These are phyloP conservation scores for Lentinula aciculospora DNA, from an alignment of 768 basidiomycete genomes.

Conservation along the genomic window DNA sequence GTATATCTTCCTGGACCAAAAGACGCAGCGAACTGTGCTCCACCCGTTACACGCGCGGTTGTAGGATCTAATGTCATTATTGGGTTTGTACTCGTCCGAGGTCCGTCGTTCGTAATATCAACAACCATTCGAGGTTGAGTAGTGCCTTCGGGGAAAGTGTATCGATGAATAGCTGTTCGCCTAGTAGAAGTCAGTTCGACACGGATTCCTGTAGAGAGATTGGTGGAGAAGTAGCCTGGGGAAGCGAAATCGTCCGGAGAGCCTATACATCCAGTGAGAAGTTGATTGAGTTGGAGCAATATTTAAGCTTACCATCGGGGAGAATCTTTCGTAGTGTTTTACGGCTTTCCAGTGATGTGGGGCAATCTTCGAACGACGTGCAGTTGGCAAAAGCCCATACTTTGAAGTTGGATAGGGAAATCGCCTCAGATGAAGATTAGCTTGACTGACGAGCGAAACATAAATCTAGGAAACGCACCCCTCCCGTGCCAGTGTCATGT, in stretches of 20 bases:
- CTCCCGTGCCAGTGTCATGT: slow-evolving; percentile 58
- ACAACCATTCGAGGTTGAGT: slow-evolving; percentile 46
- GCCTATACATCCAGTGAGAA: slow-evolving; percentile 31
- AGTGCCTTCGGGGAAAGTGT: slow-evolving; percentile 46
- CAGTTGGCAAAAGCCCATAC: slow-evolving; percentile 50
- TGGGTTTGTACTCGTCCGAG: slow-evolving; percentile 43
- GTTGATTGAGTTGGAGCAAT: too few relatives aligned
- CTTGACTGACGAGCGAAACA: not conserved
- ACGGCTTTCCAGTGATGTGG: slow-evolving; percentile 38
- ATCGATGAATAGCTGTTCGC: slow-evolving; percentile 54
- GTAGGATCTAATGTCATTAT: slow-evolving; percentile 42
- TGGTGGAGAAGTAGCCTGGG: slow-evolving; percentile 65
- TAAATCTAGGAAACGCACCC: slow-evolving; percentile 30
- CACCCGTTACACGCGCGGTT: slow-evolving; percentile 41
- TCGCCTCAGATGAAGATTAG: slow-evolving; percentile 23
- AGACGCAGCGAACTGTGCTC: slow-evolving; percentile 42
- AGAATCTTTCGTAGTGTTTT: slow-evolving; percentile 42
- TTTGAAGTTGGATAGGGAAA: slow-evolving; percentile 60
- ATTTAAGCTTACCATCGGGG: slow-evolving; percentile 33
- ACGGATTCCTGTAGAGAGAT: slow-evolving; percentile 52
- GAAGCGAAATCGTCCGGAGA: slow-evolving; percentile 56
- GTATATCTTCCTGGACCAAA: slow-evolving; percentile 60
- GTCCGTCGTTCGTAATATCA: slow-evolving; percentile 61
- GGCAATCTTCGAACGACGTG: slow-evolving; percentile 43
- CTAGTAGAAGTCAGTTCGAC: slow-evolving; percentile 58